These are phyloP conservation scores for Stereocaulon alpinum DNA, from an alignment of 495 filamentous ascomycete genomes.

Conservation along the genomic window DNA sequence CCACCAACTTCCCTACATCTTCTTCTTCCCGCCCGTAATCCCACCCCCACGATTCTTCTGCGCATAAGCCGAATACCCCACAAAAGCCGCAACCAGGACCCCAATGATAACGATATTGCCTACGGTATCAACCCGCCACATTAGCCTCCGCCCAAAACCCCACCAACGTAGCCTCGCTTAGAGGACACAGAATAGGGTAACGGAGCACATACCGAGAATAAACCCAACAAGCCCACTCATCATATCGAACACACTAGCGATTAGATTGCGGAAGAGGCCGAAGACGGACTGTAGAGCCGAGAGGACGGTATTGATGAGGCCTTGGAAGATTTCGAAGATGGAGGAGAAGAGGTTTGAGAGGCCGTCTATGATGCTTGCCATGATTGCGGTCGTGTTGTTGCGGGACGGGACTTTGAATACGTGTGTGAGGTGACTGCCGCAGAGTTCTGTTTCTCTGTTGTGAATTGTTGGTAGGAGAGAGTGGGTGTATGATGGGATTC, in stretches of 20 bases:
- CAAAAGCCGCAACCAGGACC: slow-evolving; percentile 35
- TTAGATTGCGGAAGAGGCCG: slow-evolving; percentile 18
- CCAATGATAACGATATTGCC: slow-evolving; percentile 44
- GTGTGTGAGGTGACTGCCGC: too few species aligned
- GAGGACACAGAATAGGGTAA: too few species aligned
- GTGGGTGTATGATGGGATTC: too few species aligned
- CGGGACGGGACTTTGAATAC: background rate
- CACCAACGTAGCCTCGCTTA: too few species aligned
- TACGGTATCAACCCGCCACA: too few species aligned
- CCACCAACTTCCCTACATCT: background rate
- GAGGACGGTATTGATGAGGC: slow-evolving; percentile 25
- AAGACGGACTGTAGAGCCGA: slow-evolving; percentile 29
- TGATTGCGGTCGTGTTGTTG: background rate
- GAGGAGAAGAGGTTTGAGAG: slow-evolving; percentile 30
- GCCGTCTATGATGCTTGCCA: slow-evolving; percentile 29
- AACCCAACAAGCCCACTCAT: slow-evolving; percentile 33
- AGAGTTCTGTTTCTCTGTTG: too few species aligned
- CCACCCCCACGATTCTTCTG: slow-evolving; percentile 23
- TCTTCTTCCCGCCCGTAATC: slow-evolving; percentile 18
- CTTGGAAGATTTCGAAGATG: slow-evolving; percentile 27
- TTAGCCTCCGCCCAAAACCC: too few species aligned
- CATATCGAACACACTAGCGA: slow-evolving; percentile 24
- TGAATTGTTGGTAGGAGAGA: too few species aligned
- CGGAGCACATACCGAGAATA: slow-evolving; percentile 29
- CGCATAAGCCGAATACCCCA: slow-evolving; percentile 31